Evolutionary conservation across 768 basidiomycete genomes (phyloP).

Genomic region (Lactifluus pinguis): DNA sequence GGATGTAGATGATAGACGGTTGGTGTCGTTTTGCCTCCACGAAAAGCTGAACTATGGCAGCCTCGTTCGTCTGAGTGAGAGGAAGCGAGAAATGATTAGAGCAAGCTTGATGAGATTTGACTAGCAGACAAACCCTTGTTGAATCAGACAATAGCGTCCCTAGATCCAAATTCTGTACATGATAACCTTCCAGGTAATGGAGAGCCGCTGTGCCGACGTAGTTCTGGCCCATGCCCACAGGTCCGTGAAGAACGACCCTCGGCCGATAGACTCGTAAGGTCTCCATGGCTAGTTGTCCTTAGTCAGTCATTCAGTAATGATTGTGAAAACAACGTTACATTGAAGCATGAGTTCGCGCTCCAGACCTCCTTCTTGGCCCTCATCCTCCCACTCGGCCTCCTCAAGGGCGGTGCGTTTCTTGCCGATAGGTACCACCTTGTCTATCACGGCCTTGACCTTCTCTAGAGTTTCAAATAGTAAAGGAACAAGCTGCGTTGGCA

Average conservation of each 20-base stretch:
- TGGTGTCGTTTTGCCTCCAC: slow-evolving; percentile 96
- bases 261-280: slow-evolving; percentile 86
- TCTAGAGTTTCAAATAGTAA: slow-evolving; percentile 63
- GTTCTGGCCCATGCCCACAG: slow-evolving; percentile 79
- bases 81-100: not conserved
- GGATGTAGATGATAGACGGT: slow-evolving; percentile 92
- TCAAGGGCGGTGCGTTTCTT: slow-evolving; percentile 82
- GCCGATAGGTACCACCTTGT: slow-evolving; percentile 64
- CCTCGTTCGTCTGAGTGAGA: slow-evolving; percentile 64
- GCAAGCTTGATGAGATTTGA: not conserved
- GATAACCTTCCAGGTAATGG: slow-evolving; percentile 92
- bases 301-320: not conserved
- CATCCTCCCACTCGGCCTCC: slow-evolving; percentile 91
- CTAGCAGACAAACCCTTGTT: slow-evolving; percentile 53
- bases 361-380: slow-evolving; percentile 70
- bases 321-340: slow-evolving; percentile 38
- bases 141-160: slow-evolving; percentile 85
- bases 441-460: slow-evolving; percentile 61
- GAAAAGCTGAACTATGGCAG: slow-evolving; percentile 90
- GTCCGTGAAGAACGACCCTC: slow-evolving; percentile 73
- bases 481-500: slow-evolving; percentile 79
- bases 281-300: slow-evolving; percentile 63
- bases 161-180: slow-evolving; percentile 88
- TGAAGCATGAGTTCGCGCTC: slow-evolving; percentile 85
- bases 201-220: slow-evolving; percentile 86